Evolutionary conservation across 2,329 filamentous ascomycete genomes (phyloP).

Genomic region (Aspergillus fumigatus): DNA sequence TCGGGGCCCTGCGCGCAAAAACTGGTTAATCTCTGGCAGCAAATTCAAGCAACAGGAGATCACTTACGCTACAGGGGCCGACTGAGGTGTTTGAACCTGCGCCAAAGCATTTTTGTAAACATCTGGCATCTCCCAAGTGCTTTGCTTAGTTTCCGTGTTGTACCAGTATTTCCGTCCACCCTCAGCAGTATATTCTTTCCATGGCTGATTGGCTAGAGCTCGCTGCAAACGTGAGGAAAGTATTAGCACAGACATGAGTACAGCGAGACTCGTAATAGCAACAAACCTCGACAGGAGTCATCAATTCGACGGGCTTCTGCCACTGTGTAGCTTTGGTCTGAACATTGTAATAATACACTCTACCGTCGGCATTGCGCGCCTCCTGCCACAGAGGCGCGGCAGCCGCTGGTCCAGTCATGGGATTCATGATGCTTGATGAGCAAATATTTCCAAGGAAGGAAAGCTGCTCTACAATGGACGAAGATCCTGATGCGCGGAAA

Average conservation of each 20-base stretch:
- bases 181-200: conserved; percentile 86
- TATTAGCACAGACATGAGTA: conserved; percentile 10
- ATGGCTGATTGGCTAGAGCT: conserved; percentile 75
- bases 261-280: conserved; percentile 6
- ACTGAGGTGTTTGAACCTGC: conserved; percentile 44
- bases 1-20: conserved; percentile 40
- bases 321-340: conserved; percentile 85
- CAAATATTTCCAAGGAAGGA: conserved; percentile 3
- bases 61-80: conserved; percentile 45
- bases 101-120: conserved; percentile 71
- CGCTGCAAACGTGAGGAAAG: conserved; percentile 49
- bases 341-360: conserved; percentile 86
- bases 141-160: conserved; percentile 85
- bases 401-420: conserved; percentile 58
- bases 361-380: conserved; percentile 73
- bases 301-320: conserved; percentile 87
- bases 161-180: conserved; percentile 93
- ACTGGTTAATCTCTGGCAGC: conserved; percentile 28
- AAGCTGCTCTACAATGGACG: conserved; percentile 3
- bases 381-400: conserved; percentile 68
- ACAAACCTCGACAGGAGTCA: conserved; percentile 73
- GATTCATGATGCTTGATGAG: conserved; percentile 23
- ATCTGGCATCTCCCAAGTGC: conserved; percentile 91
- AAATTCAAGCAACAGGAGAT: background rate
- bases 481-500: conserved; percentile 16